Evolutionary conservation across 2,329 filamentous ascomycete species (phyloP), one percentile per base, ranked within the genome.

Genomic region (Alternaria novae-zelandiae): DNA sequence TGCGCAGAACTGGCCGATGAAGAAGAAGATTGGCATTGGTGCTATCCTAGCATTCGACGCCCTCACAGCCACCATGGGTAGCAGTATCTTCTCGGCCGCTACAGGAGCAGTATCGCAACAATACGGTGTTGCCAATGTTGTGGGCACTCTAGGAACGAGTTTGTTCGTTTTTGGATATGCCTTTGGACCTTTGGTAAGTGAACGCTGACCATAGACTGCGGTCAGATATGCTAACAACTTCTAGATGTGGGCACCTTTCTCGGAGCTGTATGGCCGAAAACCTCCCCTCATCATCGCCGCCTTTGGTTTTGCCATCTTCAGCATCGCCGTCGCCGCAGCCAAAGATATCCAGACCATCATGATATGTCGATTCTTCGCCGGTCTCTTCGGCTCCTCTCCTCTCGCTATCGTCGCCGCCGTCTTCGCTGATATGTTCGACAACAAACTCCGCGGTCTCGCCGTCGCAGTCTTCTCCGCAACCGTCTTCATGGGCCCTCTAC

Each of bases 1-100:
- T 79, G 90, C 93, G 0, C 92, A 96, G 81, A 97, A 97, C 78
- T 97, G 94, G 94, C 86, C 91, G 0, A 78, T 91, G 65, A 87
- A 83, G 74, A 94, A 92, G 83, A 97, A 97, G 88, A 54, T 93
- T 44, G 71, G 86, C 7, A 91, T 90, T 1, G 87, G 88, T 20
- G 84, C 85, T 44, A 89, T 94, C 70, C 82, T 94, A 45, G 91
- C 89, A 23, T 94, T 89, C 73, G 91, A 90, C 47, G 92, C 91
- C 13, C 83, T 94, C 70, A 87, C 87, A 17, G 84, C 90, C 0
- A 87, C 91, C 6, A 94, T 94, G 77, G 88, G 90, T 0, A 80
- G 76, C 46, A 80, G 78, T 59, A 82, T 84, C 32, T 84, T 82
- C 65, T 80, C 80, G 2, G 72, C 80, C 11, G 78, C 78, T 3